Evolutionary conservation across 768 basidiomycete genomes (phyloP).

Genomic region (Lentinula aciculospora): DNA sequence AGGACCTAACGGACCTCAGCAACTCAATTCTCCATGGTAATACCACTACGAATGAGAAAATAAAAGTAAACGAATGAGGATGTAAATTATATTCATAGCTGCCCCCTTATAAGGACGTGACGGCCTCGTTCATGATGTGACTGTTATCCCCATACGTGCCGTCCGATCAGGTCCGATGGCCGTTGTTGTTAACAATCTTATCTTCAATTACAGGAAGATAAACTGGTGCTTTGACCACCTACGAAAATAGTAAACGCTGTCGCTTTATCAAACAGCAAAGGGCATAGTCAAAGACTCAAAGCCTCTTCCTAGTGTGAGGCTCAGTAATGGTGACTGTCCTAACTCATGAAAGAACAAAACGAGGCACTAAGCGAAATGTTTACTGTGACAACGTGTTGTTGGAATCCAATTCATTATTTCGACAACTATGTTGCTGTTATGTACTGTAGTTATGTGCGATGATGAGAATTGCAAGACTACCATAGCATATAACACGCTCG

Average conservation of each 20-base stretch:
- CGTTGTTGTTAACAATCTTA: too few species aligned
- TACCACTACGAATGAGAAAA: conserved; percentile 5
- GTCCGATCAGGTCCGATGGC: background rate
- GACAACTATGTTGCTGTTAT: background rate
- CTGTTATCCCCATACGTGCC: background rate
- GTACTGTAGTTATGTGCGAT: background rate
- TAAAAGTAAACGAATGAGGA: background rate
- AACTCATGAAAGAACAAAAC: background rate
- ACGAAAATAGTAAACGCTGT: too few species aligned
- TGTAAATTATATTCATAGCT: background rate
- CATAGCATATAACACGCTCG: background rate
- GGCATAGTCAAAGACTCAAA: too few species aligned
- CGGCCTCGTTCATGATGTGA: background rate
- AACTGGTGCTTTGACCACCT: background rate
- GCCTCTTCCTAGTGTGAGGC: too few species aligned
- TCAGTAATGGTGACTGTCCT: background rate
- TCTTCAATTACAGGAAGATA: background rate
- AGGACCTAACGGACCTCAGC: conserved; percentile 6
- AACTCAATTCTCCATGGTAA: conserved; percentile 8
- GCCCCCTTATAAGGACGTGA: background rate
- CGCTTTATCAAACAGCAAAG: too few species aligned
- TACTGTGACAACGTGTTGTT: background rate
- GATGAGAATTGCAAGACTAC: background rate
- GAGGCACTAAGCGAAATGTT: background rate
- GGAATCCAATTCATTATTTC: background rate